Conservation (phyloP, 306 rosid species). For the Styphnolobium japonicum region DNA sequence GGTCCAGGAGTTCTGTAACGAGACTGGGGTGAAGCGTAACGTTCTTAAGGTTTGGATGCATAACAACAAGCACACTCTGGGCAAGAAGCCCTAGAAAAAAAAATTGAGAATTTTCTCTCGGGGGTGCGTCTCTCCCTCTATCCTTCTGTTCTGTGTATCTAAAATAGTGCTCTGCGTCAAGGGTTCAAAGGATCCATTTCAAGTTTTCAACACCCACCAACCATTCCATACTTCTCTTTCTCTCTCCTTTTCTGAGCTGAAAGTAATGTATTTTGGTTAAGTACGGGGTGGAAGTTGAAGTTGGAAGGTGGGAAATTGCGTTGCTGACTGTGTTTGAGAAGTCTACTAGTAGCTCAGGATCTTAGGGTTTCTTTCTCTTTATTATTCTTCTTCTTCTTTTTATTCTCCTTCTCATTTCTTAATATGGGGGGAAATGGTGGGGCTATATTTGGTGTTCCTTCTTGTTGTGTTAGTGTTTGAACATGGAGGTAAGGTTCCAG, state of each 20-base stretch:
- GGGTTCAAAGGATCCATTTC: neutral
- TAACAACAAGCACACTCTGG: slow-evolving; percentile 97
- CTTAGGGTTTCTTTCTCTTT: slow-evolving; percentile 50
- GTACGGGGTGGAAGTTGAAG: slow-evolving; percentile 8
- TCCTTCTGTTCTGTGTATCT: neutral
- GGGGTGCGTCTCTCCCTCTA: neutral
- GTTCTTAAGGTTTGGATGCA: slow-evolving; percentile 99
- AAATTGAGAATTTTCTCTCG: neutral
- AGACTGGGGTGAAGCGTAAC: slow-evolving; percentile 80
- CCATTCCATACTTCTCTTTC: neutral
- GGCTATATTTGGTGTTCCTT: neutral
- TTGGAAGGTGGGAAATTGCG: slow-evolving; percentile 21
- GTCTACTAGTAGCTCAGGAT: slow-evolving; percentile 26
- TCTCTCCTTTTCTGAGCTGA: slow-evolving; percentile 18
- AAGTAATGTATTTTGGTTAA: neutral
- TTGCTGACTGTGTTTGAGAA: slow-evolving; percentile 25
- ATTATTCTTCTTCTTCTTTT: neutral
- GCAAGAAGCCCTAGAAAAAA: slow-evolving; percentile 86
- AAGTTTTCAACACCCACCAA: too few relatives aligned
- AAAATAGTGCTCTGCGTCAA: neutral
- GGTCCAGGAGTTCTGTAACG: slow-evolving; percentile 78
- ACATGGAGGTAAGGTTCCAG: slow-evolving; percentile 5
- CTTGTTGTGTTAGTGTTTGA: slow-evolving; percentile 17
- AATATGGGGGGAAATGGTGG: neutral
- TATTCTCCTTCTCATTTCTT: neutral